Evolutionary conservation across 768 basidiomycete genomes (phyloP).

Genomic region (Dentipellis fragilis): DNA sequence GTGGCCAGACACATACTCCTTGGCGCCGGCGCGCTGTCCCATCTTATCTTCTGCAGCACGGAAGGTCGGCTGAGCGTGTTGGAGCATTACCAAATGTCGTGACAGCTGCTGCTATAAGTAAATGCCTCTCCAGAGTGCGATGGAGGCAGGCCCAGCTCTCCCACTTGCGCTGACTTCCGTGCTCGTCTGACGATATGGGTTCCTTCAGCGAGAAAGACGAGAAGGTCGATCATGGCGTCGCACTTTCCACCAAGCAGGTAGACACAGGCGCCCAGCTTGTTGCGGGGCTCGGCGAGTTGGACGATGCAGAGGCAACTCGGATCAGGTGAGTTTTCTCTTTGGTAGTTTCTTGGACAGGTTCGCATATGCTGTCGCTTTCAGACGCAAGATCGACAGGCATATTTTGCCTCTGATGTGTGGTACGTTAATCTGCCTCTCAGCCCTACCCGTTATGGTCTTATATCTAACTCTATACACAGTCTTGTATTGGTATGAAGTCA

Average conservation of each 20-base stretch:
- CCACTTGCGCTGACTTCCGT: no score
- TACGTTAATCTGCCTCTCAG: constrained; percentile 28
- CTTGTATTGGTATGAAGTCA: constrained; percentile 39
- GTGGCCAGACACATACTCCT: no score
- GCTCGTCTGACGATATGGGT: constrained; percentile 3
- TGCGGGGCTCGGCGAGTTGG: constrained; percentile 24
- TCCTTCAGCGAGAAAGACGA: constrained; percentile 9
- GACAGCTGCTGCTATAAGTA: no score
- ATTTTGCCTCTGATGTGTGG: constrained; percentile 66
- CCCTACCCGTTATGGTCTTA: neutral
- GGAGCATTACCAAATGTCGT: no score
- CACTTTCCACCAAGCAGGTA: constrained; percentile 38
- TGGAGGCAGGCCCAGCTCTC: no score
- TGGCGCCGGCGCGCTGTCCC: no score
- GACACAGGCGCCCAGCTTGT: constrained; percentile 56
- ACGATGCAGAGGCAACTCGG: constrained; percentile 40
- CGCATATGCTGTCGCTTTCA: constrained; percentile 15
- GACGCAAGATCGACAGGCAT: constrained; percentile 54
- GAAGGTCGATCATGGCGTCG: constrained; percentile 13
- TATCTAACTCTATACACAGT: constrained; percentile 21
- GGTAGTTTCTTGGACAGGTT: neutral
- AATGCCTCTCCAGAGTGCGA: no score
- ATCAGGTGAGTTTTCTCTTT: constrained; percentile 27
- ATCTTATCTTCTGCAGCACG: no score
- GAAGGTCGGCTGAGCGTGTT: no score